Evolutionary conservation across 2,329 filamentous ascomycete genomes (phyloP).

Genomic region (Chaetothyriales sp.): DNA sequence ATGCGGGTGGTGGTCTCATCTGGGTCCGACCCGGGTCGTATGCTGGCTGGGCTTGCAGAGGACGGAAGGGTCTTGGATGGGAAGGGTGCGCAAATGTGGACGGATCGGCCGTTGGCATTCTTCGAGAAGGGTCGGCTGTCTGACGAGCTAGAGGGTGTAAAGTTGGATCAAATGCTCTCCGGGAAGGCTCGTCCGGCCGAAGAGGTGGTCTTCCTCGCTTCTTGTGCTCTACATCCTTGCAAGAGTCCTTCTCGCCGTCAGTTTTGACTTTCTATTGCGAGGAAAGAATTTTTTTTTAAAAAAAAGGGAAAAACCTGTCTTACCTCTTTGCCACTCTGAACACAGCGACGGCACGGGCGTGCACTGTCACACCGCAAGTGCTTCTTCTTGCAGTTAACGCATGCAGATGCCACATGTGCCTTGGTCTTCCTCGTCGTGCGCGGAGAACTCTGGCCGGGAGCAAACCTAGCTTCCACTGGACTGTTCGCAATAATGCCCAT

Average conservation of each 20-base stretch:
- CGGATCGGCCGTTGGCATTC: slow-evolving; percentile 4
- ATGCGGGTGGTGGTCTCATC: slow-evolving; percentile 3
- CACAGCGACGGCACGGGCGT: slow-evolving; percentile 31
- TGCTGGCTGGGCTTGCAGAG: slow-evolving; percentile 5
- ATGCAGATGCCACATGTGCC: slow-evolving; percentile 33
- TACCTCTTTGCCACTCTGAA: slow-evolving; percentile 32
- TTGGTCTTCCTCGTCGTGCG: slow-evolving; percentile 31
- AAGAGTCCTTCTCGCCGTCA: slow-evolving; percentile 22
- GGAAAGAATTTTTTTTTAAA: too few species aligned
- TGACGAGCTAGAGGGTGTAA: neutral
- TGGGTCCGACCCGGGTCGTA: slow-evolving; percentile 4
- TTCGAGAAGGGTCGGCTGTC: slow-evolving; percentile 4
- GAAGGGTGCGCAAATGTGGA: slow-evolving; percentile 3
- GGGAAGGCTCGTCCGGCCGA: slow-evolving; percentile 25
- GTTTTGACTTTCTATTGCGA: neutral
- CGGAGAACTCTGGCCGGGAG: slow-evolving; percentile 18
- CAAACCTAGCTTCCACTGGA: slow-evolving; percentile 4
- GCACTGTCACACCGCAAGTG: slow-evolving; percentile 32
- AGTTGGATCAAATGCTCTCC: neutral
- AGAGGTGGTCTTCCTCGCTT: slow-evolving; percentile 31
- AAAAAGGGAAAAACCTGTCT: slow-evolving; percentile 16
- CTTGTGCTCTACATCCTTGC: slow-evolving; percentile 33
- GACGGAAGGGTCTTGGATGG: slow-evolving; percentile 4
- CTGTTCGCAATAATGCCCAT: slow-evolving; percentile 9
- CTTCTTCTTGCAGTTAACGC: slow-evolving; percentile 35